Evolutionary conservation across 164 flowering plant species (phyloP), one percentile per base, ranked within the genome.

Genomic region (Stephania japonica): DNA sequence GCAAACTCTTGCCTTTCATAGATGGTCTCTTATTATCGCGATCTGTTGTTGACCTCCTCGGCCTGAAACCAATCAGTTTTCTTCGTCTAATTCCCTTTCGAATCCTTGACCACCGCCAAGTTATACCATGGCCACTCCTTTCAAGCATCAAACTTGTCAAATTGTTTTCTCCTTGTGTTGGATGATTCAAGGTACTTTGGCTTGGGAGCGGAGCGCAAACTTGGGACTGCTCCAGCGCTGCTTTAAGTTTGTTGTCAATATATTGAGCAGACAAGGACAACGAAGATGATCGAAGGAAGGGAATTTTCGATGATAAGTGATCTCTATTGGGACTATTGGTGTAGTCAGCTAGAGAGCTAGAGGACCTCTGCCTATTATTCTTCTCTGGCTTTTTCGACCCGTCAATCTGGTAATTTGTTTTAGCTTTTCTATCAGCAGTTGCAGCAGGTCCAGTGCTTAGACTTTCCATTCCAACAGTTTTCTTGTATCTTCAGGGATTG

Each of bases 71-170:
- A 49, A 73, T 62, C n/a, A 74, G 56, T 68, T 75, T 74, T 62
- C 68, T 67, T 27, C 44, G 65, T 65, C 71, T 50, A 9, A 71
- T 64, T 63, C 75, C 75, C 47, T 72, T 77, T 10, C 69, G 75
- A 32, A 64, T 77, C 62, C 77, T 70, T 24, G 69, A 68, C 76
- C 73, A 79, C 63, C 19, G 70, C 81, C 78, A 75, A 65, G 76
- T 67, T 61, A 65, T 27, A 2, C 68, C 72, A 19, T 53, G 69
- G 42, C 23, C 65, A 26, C 63, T 68, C 14, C 42, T 21, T 42
- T 38, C 42, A 25, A 71, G 21, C 47, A 72, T 75, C 32, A 70
- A 50, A 67, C 69, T 71, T 24, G 76, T 53, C 66, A 69, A 59
- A 59, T 72, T 61, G 23, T 23, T 42, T 72, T 68, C 67, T 61